Base-by-base conservation (phyloP, 2,329 filamentous ascomycete species). In the Apiospora arundinis region DNA sequence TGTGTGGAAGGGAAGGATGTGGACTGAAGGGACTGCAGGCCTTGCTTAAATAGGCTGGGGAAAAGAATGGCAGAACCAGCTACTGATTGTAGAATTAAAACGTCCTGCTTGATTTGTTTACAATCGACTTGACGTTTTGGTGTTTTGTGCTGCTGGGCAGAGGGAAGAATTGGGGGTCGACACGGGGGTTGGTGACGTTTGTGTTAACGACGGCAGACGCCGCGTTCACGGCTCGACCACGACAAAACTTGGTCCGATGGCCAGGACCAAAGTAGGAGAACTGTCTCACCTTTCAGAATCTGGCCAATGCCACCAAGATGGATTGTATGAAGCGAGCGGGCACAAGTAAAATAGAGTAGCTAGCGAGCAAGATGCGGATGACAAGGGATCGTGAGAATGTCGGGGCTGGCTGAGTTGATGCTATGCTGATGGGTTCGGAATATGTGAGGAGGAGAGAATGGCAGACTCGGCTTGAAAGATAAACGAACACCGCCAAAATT, bases 281-380 rank as follows among this genome's bases (percentile, higher is more conserved):
- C 23, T 18, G 23, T 25, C 45, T 23, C 18, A 69, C 67, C 67
- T 56, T 72, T 72, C 68, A 28, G 67, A 28, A 70, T 46, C 48
- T 67, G 60, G 78, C 73, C 77, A 74, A 77, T 76, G 76, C 74
- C 78, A 75, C 86, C 86, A 87, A 84, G 85, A 83, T 82, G 81
- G 81, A 80, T 83, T 83, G 82, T 79, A 84, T 85, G 83, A 87
- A 89, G 86, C 84, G 85, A 88, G 84, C 79, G 84, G 81, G 80
- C 78, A 83, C 83, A 85, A 86, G 84, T 85, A 86, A 86, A 84
- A 88, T 87, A 85, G 86, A 85, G 84, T 85, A 87, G 86, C 85
- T 89, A 88, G 85, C 83, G 81, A 88, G 86, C 87, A 89, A 89
- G 84, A 86, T 86, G 84, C 81, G 81, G 79, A n/a, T 79, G 79